A percentile compares a stretch with the other conserved stretches of the same genome.
These are phyloP conservation scores for Apiospora arundinis DNA, from an alignment of 2,329 filamentous ascomycete genomes.

Conservation along the genomic window DNA sequence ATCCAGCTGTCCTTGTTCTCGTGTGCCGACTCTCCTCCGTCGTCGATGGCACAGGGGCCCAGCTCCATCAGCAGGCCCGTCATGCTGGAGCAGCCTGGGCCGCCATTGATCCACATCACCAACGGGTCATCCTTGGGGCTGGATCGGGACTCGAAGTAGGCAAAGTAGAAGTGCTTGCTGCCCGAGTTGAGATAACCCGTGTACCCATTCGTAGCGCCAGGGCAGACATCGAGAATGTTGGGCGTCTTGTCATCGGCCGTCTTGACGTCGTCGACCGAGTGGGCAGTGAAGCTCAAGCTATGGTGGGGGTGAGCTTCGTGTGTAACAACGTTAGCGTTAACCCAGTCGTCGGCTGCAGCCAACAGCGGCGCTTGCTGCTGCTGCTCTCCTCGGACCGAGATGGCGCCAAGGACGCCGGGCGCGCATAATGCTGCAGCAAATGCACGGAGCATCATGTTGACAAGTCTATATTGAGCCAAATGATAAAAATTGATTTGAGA, in stretches of 20 bases:
- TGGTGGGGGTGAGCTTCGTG: conserved; percentile 17
- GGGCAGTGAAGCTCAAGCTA: conserved; percentile 17
- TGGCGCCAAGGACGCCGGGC: conserved; percentile 8
- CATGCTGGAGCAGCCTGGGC: conserved; percentile 33
- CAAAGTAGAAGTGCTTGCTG: conserved; percentile 11
- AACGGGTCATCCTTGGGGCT: conserved; percentile 29
- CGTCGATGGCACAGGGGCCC: conserved; percentile 30
- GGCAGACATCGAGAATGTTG: background rate
- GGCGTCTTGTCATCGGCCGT: background rate
- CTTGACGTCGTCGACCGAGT: background rate
- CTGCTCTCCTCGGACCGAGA: background rate
- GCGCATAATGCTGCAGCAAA: background rate
- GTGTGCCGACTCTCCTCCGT: conserved; percentile 49
- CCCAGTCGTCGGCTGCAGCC: background rate
- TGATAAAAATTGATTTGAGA: background rate
- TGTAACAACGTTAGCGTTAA: background rate
- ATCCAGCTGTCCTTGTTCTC: conserved; percentile 63
- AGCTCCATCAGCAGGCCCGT: conserved; percentile 26
- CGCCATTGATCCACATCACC: conserved; percentile 34
- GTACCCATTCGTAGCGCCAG: background rate
- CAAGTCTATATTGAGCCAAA: background rate
- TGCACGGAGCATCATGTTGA: conserved; percentile 7
- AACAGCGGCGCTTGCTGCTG: conserved; percentile 2
- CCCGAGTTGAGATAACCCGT: conserved; percentile 9
- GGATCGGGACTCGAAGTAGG: conserved; percentile 7